These are phyloP conservation scores for Leccinum truebloodii DNA, from an alignment of 768 basidiomycete genomes.

Conservation along the genomic window DNA sequence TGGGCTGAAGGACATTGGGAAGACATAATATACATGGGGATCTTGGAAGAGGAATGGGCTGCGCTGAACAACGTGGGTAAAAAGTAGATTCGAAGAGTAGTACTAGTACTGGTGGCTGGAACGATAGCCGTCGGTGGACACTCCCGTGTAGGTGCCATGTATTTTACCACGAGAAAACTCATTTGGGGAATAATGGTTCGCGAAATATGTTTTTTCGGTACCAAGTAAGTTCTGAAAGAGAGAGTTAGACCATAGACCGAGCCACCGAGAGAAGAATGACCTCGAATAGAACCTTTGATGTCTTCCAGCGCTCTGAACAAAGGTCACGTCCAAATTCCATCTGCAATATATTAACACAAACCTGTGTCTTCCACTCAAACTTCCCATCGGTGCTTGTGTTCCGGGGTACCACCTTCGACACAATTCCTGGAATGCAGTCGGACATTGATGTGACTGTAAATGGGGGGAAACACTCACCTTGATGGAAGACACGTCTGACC, in stretches of 20 bases:
- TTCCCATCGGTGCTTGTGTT: slow-evolving; percentile 18
- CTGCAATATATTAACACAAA: slow-evolving; percentile 25
- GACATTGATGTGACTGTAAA: background rate
- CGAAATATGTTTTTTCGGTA: slow-evolving; percentile 76
- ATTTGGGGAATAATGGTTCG: slow-evolving; percentile 23
- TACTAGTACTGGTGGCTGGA: background rate
- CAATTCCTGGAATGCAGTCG: slow-evolving; percentile 53
- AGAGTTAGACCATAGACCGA: slow-evolving; percentile 3
- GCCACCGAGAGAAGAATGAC: slow-evolving; percentile 34
- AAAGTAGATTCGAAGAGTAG: background rate
- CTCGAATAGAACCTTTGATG: slow-evolving; percentile 73
- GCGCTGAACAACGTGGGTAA: background rate
- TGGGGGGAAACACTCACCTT: slow-evolving; percentile 47
- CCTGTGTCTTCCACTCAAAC: slow-evolving; percentile 58
- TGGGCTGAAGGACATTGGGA: slow-evolving; percentile 29
- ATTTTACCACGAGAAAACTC: background rate
- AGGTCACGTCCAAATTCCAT: slow-evolving; percentile 1
- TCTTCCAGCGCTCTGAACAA: slow-evolving; percentile 74
- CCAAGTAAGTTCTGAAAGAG: slow-evolving; percentile 66
- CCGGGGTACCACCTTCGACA: slow-evolving; percentile 70
- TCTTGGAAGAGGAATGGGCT: slow-evolving; percentile 35
- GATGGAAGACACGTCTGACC: slow-evolving; percentile 77
- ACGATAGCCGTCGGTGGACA: background rate
- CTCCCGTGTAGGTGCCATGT: background rate
- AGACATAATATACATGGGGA: slow-evolving; percentile 35